Evolutionary conservation across 768 basidiomycete genomes (phyloP), one percentile per base, ranked within the genome.

Genomic region (Lepiota brunneoincarnata): DNA sequence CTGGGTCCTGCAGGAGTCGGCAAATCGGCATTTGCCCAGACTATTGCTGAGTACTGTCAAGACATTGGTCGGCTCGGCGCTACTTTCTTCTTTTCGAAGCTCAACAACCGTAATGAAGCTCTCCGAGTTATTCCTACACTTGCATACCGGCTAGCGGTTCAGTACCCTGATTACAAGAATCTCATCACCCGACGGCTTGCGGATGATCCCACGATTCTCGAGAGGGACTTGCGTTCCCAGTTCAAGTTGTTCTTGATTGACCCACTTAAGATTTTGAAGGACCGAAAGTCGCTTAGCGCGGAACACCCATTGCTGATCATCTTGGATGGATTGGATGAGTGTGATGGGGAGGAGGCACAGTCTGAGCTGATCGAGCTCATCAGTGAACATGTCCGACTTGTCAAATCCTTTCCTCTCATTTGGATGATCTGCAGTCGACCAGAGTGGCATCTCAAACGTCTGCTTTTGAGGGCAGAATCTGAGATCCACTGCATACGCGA

Each of bases 241-340:
- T 49, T 49, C 34, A 49, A 20, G 20, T 10, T 23, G 4, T 20
- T 49, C 34, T 17, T 49, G 18, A 36, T 49, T 23, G 47, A 49
- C 3, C 47, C 47, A 7, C 36, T 35, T 21, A 34, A 49, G 17
- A 9, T 10, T 3, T 34, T 49, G n/a, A 17, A 14, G 34, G 12
- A 7, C 4, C 31, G 18, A 20, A 20, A 20, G 11, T 10, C 31
- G 12, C n/a, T 18, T 6, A 10, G 23, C 12, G 43, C 15, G 2
- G 23, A 23, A 6, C 2, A 20, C 3, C 47, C 52, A 2, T 23
- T 45, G 2, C 34, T 54, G 3, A n/a, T n/a, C 6, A 17, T 54
- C 6, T 11, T 54, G 6, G 52, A 54, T 26, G 52, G 52, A 15
- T 14, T 54, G 5, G 42, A 54, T 35, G 52, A 54, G 45, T 54